Base-by-base conservation (phyloP, 345 rosid species). In the Hibiscus syriacus region DNA sequence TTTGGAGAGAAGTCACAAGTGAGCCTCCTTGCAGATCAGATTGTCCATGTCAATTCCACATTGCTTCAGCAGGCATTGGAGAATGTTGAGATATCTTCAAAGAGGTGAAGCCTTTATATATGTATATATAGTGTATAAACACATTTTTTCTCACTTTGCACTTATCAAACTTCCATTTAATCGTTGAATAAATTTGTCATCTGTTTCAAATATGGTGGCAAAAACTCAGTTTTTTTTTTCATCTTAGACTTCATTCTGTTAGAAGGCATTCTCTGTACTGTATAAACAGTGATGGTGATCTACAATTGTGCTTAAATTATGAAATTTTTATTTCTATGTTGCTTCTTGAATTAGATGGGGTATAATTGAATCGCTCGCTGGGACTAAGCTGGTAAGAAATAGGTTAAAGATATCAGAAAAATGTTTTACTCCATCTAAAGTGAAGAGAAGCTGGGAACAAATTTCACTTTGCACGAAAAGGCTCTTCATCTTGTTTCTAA, bases 31-130 rank as follows among this genome's bases (percentile, higher is more conserved):
- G 86, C 96, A 43, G 82, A 84, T 70, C 82, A 88, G 76, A 92
- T 90, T 72, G 69, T 88, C 55, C 70, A 80, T 11, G 75, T 90
- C 4, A 90, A 90, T 82, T 82, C 92, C 34, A 82, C 81, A 69
- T 81, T 92, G 79, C 83, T 92, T 77, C 97, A 87, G 68, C 84
- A 70, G 66, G 98, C 97, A 55, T 68, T 92, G 75, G 77, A 80
- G 77, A 84, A 80, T 55, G 79, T 87, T 9, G 78, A 79, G 73
- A 67, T 66, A 14, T 70, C 90, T 49, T 72, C 82, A 0, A 79
- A 83, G 70, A 88, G 95, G 98, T 92, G 69, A 75, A 9, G 38
- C 64, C 34, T 50, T 66, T 66, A 48, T 50, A 11, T 66, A 52
- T 9, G 16, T 8, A 23, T 36, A 3, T 25, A 55, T 22, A 25